Conservation (phyloP, 768 basidiomycete species). For the Sporobolomyces pararoseus region DNA sequence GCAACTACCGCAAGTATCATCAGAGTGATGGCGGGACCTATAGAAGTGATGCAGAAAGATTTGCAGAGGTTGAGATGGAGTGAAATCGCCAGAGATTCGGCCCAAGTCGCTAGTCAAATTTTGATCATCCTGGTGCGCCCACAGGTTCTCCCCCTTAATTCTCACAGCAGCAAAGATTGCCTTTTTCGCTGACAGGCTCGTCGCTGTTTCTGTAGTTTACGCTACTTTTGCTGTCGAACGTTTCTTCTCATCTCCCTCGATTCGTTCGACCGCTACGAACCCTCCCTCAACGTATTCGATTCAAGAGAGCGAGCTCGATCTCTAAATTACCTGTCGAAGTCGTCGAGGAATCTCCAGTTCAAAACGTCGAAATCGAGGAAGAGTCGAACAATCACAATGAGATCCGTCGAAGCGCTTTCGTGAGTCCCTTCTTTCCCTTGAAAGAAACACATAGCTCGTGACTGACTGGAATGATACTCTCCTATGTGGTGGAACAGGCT, state of each 20-base stretch:
- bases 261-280: neutral
- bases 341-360: neutral
- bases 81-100: slow-evolving; percentile 4
- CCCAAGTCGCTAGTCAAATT: neutral
- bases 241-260: neutral
- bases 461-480: too few species aligned
- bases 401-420: neutral
- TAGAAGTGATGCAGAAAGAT: neutral
- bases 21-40: neutral
- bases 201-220: too few species aligned
- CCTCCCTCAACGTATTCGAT: neutral
- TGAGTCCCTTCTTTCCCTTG: neutral
- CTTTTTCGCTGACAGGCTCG: neutral
- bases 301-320: slow-evolving; percentile 8
- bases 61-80: slow-evolving; percentile 1
- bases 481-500: too few species aligned
- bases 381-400: neutral
- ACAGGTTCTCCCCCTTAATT: neutral
- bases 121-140: neutral
- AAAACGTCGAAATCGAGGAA: neutral
- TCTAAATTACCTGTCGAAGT: slow-evolving; percentile 8
- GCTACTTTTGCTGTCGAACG: neutral
- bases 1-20: neutral
- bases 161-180: neutral
- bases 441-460: too few species aligned